These are phyloP conservation scores for Solanum chilense DNA, from an alignment of 257 asterid species.

Conservation along the genomic window DNA sequence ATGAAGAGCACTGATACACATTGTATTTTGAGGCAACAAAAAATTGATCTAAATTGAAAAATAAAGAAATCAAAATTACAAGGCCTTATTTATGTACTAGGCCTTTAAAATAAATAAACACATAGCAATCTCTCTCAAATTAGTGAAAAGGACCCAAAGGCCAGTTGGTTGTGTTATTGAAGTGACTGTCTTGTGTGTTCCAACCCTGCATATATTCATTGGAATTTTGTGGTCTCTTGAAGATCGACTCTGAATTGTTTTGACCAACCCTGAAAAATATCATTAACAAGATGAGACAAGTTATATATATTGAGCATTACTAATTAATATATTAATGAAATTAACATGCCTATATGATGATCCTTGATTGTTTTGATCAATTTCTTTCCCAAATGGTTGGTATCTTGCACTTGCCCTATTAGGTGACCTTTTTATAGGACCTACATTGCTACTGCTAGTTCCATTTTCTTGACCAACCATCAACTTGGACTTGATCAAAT, in stretches of 20 bases:
- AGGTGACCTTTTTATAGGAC: neutral
- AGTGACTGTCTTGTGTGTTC: neutral
- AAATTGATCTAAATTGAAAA: neutral
- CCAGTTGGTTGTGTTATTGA: neutral
- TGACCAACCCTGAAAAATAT: neutral
- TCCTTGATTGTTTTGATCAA: neutral
- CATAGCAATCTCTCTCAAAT: neutral
- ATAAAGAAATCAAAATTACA: neutral
- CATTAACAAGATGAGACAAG: neutral
- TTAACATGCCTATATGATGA: neutral
- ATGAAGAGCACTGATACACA: too few relatives aligned
- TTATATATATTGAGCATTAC: neutral
- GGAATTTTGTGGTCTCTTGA: neutral
- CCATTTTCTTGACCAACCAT: neutral
- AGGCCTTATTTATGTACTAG: neutral
- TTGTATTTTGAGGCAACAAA: neutral
- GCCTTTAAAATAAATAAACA: too few relatives aligned
- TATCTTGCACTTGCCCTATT: neutral
- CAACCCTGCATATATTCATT: neutral
- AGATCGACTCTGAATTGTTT: neutral
- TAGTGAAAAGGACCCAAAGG: neutral
- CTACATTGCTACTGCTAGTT: neutral
- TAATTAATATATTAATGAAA: neutral
- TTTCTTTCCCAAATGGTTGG: neutral
- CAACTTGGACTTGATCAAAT: neutral